Evolutionary conservation across 352 stramenopile genomes (phyloP).

Genomic region (Pythium insidiosum): DNA sequence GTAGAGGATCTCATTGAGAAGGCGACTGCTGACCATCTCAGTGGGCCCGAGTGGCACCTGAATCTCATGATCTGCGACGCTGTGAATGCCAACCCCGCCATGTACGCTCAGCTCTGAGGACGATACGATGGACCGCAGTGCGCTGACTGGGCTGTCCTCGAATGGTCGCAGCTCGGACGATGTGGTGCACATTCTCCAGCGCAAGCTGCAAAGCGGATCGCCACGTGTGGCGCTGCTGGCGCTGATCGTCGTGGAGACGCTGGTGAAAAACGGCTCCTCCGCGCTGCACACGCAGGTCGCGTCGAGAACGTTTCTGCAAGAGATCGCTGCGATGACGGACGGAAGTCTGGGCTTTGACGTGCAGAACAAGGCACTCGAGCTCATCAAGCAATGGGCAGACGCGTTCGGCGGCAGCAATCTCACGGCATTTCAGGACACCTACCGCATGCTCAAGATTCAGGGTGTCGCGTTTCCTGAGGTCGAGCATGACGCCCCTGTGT

Average conservation of each 20-base stretch:
- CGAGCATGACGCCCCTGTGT: conserved; percentile 60
- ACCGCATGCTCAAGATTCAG: conserved; percentile 70
- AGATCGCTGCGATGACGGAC: conserved; percentile 59
- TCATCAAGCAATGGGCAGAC: conserved; percentile 81
- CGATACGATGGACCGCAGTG: background rate
- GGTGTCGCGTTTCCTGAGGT: conserved; percentile 59
- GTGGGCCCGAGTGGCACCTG: conserved; percentile 53
- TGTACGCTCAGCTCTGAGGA: conserved; percentile 23
- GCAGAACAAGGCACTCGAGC: conserved; percentile 57
- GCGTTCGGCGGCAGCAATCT: conserved; percentile 43
- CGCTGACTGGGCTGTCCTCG: background rate
- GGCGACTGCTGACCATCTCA: conserved; percentile 43
- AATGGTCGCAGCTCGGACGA: conserved; percentile 34
- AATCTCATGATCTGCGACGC: conserved; percentile 71
- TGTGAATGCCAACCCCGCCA: conserved; percentile 34
- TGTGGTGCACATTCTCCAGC: conserved; percentile 50
- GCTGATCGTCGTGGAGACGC: conserved; percentile 56
- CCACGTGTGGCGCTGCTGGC: conserved; percentile 38
- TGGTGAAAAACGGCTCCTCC: conserved; percentile 74
- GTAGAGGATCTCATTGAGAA: conserved; percentile 39
- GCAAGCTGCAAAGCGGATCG: conserved; percentile 38
- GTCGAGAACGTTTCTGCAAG: conserved; percentile 51
- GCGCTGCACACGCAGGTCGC: conserved; percentile 48
- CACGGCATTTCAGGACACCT: conserved; percentile 65
- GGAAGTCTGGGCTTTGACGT: conserved; percentile 62